These are phyloP conservation scores for Posidonia australis DNA, from an alignment of 106 monocot species.

Conservation along the genomic window DNA sequence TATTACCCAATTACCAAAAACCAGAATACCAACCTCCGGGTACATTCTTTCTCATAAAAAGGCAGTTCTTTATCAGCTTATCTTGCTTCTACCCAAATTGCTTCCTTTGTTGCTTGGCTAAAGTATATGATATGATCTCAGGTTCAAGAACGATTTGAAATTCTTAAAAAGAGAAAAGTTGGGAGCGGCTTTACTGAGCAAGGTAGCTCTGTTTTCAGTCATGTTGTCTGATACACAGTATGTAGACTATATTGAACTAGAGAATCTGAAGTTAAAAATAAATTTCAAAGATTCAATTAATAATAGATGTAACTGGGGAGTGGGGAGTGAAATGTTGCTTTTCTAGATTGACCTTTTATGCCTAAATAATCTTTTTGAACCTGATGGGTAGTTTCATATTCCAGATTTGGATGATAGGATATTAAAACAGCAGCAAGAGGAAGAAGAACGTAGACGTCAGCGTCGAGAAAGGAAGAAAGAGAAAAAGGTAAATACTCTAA, in stretches of 20 bases:
- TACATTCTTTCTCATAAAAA: no score
- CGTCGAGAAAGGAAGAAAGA: constrained; percentile 95
- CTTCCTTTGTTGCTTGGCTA: not conserved
- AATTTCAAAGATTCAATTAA: no score
- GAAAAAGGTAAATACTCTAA: constrained; percentile 57
- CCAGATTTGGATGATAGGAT: constrained; percentile 99
- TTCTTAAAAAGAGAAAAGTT: constrained; percentile 81
- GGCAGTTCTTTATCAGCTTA: not conserved
- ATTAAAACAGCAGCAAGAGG: constrained; percentile 91
- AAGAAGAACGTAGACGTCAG: constrained; percentile 77
- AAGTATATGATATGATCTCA: constrained; percentile 11
- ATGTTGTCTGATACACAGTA: not conserved
- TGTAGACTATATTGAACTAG: not conserved
- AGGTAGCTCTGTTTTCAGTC: constrained; percentile 32
- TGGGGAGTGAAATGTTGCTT: not conserved
- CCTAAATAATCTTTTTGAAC: not conserved
- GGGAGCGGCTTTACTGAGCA: constrained; percentile 67
- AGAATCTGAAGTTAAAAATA: not conserved
- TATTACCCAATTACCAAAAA: no score
- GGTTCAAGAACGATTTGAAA: constrained; percentile 97
- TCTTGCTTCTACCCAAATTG: not conserved
- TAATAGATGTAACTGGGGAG: no score
- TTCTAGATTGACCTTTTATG: not conserved
- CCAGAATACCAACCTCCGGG: no score
- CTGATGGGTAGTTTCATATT: not conserved